Base-by-base conservation (phyloP, 371 early-diverging fungal species). In the Sporodiniella umbellata region DNA sequence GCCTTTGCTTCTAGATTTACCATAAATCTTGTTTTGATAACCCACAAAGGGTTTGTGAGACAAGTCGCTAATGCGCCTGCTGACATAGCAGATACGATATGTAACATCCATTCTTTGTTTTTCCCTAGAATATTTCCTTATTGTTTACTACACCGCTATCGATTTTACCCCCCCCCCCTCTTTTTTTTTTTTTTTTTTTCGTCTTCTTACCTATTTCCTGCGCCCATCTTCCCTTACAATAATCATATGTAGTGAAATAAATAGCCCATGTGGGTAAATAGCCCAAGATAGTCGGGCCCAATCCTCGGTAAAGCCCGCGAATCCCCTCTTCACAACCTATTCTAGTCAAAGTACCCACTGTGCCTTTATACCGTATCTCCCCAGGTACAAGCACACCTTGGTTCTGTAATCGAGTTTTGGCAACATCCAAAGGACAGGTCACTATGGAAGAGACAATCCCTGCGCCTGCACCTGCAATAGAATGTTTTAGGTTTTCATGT, bases 331-430 rank as follows among this genome's bases (percentile, higher is more conserved):
- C 87, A 17, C 42, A 30, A 71, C 79, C 85, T 48, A 95, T 94
- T 50, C 80, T 68, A n/a, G 64, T 60, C 39, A 93, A 72, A 4
- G 91, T 82, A 70, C 76, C 69, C 23, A 70, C 53, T 7, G 81
- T 75, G 35, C 78, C 83, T 48, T 58, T 61, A 54, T 80, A 78
- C 23, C 49, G 22, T 6, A 47, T 40, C 37, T 45, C 37, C 11
- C 50, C 56, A 17, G 63, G 58, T 11, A 54, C 48, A 14, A 75
- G 23, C 14, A 85, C 83, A 15, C 94, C 76, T 59, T 95, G 93
- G 63, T 95, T 94, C 68, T 98, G 98, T 48, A 96, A 75, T 24
- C 96, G 79, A 12, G 95, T 91, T 61, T 98, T 98, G 37, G 92
- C 89, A 14, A 98, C 95, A 70, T 98, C 98, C 22, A 98, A 74